A percentile compares a stretch with the other conserved stretches of the same genome.
These are phyloP conservation scores for Globisporangium uncinulatum DNA, from an alignment of 352 stramenopile genomes.

Conservation along the genomic window DNA sequence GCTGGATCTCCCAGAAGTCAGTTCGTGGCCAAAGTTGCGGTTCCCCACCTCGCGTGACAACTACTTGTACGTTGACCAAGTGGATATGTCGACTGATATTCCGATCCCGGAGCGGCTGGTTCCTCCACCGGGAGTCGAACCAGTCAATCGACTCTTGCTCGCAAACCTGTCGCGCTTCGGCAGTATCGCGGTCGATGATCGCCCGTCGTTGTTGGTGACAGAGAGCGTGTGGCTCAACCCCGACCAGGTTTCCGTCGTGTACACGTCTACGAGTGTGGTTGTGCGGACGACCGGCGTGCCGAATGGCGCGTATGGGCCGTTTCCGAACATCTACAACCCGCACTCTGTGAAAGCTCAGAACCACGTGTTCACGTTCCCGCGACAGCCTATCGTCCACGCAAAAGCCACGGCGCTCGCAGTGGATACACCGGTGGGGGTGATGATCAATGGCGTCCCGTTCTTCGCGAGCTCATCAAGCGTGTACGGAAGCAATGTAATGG, in stretches of 20 bases:
- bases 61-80: constrained; percentile 42
- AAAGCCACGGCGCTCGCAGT: constrained; percentile 25
- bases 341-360: constrained; percentile 42
- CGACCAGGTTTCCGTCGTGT: constrained; percentile 33
- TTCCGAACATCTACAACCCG: constrained; percentile 61
- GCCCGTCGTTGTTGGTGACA: constrained; percentile 13
- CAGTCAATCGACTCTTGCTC: constrained; percentile 43
- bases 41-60: constrained; percentile 25
- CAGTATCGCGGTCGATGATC: constrained; percentile 50
- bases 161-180: constrained; percentile 41
- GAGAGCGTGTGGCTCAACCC: constrained; percentile 52
- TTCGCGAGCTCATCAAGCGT: constrained; percentile 32
- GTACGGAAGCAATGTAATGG: constrained; percentile 40
- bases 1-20: constrained; percentile 58
- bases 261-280: constrained; percentile 44
- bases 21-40: constrained; percentile 50
- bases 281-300: constrained; percentile 59
- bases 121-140: constrained; percentile 35
- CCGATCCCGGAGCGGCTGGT: constrained; percentile 5
- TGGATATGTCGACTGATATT: constrained; percentile 29
- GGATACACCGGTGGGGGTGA: constrained; percentile 52
- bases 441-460: constrained; percentile 71
- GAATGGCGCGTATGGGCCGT: constrained; percentile 40
- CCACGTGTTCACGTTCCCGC: constrained; percentile 61
- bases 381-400: constrained; percentile 23